Evolutionary conservation across 495 filamentous ascomycete species (phyloP), one percentile per base, ranked within the genome.

Genomic region (Coniosporium apollinis): DNA sequence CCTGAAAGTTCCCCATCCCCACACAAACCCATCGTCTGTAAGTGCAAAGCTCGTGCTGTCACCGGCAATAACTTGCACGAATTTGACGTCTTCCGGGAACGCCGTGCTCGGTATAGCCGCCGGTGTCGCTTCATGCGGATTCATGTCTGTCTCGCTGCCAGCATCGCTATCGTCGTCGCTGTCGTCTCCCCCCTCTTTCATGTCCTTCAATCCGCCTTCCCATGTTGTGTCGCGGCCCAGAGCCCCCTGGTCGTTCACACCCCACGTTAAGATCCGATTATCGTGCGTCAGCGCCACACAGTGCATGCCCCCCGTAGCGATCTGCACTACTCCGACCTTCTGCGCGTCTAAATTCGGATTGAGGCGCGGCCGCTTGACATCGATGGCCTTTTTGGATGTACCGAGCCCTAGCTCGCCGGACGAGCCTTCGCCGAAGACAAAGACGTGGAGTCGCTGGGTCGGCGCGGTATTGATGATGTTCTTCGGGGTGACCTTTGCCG

Each of bases 1-100:
- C 46, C 70, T 49, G 52, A 82, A 81, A 19, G 72, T 74, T 29
- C 77, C 77, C 76, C 77, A 82, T 9, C 75, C 76, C 43, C 71
- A 80, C 13, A 82, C 74, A 19, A 52, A 53, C 6, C 77, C 77
- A 20, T 66, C 63, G 19, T 69, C 63, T 3, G 77, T 80, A 16
- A 82, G 55, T 8, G 66, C 67, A 50, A 80, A 73, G 0, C 69
- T 69, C 24, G 67, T 60, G 29, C 67, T 75, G 45, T 81, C 75
- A 26, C 66, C 64, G 36, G 75, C 76, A 17, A 60, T 61, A 30
- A 82, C 59, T 38, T 70, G 61, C 14, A 62, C 61, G 50, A 79
- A 77, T 20, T 50, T 47, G 1, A 66, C 70, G 24, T 57, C 65
- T 34, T 65, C 54, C 2, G 69, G 60, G 28, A 79, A 65, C 5